phyloP scores from a whole-genome alignment of 2,329 filamentous ascomycete genomes.

The Clarireedia paspali region DNA sequence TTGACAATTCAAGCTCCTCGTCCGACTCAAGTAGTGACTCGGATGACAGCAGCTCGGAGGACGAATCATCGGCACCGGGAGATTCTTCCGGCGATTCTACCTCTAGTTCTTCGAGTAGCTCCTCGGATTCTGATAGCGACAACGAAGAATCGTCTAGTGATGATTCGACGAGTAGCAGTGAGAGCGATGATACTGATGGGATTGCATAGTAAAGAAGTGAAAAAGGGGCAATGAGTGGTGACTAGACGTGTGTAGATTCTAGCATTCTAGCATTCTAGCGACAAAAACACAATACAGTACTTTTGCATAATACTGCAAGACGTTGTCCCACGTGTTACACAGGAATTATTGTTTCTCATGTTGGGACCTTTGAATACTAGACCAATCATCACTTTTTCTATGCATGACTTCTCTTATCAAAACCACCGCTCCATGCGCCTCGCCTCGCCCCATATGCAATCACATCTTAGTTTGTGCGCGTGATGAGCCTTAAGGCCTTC shows the following conservation, averaged over 20 bases:
- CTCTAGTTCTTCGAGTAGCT: constrained; percentile 17
- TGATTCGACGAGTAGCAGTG: constrained; percentile 2
- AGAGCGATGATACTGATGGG: constrained; percentile 3
- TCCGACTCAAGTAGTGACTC: constrained; percentile 11
- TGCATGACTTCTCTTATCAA: neutral
- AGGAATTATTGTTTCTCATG: neutral
- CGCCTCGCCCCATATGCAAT: neutral
- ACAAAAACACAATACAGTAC: no score
- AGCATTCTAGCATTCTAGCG: neutral
- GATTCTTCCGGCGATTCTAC: constrained; percentile 11
- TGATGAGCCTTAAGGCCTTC: neutral
- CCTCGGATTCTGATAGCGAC: constrained; percentile 14
- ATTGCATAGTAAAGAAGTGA: neutral
- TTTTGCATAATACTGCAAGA: no score
- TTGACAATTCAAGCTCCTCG: constrained; percentile 21
- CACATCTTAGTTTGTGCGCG: constrained; percentile 2
- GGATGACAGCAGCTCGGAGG: constrained; percentile 19
- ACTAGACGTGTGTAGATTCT: neutral
- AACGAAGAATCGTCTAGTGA: constrained; percentile 8
- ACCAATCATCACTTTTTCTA: neutral
- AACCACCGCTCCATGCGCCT: neutral
- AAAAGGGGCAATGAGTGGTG: neutral
- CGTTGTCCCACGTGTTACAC: no score
- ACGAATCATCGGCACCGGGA: constrained; percentile 12
- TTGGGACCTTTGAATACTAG: neutral